Evolutionary conservation across 2,329 filamentous ascomycete species (phyloP), one percentile per base, ranked within the genome.

Genomic region (Cryphonectria carpinicola): DNA sequence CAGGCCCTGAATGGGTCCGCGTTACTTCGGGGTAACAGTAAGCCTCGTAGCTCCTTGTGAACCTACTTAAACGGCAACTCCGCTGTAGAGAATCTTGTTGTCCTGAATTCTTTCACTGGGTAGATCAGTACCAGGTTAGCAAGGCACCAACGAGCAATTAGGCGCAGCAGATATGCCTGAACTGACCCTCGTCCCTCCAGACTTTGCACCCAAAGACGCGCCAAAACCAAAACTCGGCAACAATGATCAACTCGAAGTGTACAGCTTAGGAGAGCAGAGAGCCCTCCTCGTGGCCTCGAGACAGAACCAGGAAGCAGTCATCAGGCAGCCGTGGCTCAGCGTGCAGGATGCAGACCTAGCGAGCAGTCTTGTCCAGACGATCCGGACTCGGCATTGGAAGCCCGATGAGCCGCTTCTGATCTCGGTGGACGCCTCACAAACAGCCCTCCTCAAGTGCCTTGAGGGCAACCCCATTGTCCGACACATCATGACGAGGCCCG

Each of bases 301-400:
- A n/a, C 56, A 22, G 8, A 32, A 66, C 6, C 32, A 25, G 10
- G 46, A 67, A 6, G 28, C 37, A 43, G 17, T 39, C 22, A 46
- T 67, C 49, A 46, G 37, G 22, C 32, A 67, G 6, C n/a, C 65
- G 14, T 67, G 52, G 65, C 52, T 67, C 19, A 67, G 65, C 32
- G 19, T 7, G 37, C 32, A 67, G 25, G 65, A 67, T 14, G 37
- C 17, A 3, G 37, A 41, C 11, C 52, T 67, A 14, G 65, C 65
- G n/a, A 22, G 11, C 22, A n/a, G 39, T n/a, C 17, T 67, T 19
- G 14, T 67, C 65, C 10, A 60, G 35, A 35, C 35, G 22, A 67
- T 60, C 22, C 52, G 52, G 35, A n/a, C 13, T 11, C 65, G 39
- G 11, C 54, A 58, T 52, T 14, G 32, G 32, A 22, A 14, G 32